Base-by-base conservation (phyloP, 768 basidiomycete species). In the Tricholomella constricta region DNA sequence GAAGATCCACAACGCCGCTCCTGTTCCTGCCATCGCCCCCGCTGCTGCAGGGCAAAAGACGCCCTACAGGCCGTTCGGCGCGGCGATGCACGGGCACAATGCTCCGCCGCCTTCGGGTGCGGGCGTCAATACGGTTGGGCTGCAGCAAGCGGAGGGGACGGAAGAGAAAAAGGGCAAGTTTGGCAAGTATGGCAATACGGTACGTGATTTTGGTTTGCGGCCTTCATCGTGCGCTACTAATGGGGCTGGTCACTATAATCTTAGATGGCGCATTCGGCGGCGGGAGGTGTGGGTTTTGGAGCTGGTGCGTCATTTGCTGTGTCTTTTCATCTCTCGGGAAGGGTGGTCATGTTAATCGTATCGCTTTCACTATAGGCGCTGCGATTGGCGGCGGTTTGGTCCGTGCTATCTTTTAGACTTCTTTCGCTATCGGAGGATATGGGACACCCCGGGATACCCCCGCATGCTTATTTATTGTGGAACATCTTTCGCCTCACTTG, bases 281-380 rank as follows among this genome's bases (percentile, higher is more conserved):
- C 75, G 15, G 87, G 88, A 25, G 89, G 89, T 64, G 82, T 84
- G 50, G 89, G 89, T 0, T 89, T 89, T 58, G 89, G 89, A 60
- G 87, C 86, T 52, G 86, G 87, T 84, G 45, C 45, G 81, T 73
- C 12, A 31, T 46, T 48, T 15, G 15, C 26, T 19, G 34, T 31
- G 6, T 43, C 9, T 15, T 15, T 10, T 27, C 17, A 8, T 19
- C 14, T 10, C 15, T 22, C 7, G 9, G 26, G 25, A 26, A n/a
- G n/a, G n/a, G n/a, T 14, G 8, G 34, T 15, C 26, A 2, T 27
- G 2, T 44, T n/a, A 19, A 15, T 44, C 26, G 10, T n/a, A 32
- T 32, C 14, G 2, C 9, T 32, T 20, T 4, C 10, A 29, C 9
- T 5, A 5, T 23, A 70, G 69, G 71, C 48, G 61, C 71, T 22